A percentile compares a stretch with the other conserved stretches of the same genome.
Conservation (phyloP, 768 basidiomycete species). For the Heimioporus sp. region DNA sequence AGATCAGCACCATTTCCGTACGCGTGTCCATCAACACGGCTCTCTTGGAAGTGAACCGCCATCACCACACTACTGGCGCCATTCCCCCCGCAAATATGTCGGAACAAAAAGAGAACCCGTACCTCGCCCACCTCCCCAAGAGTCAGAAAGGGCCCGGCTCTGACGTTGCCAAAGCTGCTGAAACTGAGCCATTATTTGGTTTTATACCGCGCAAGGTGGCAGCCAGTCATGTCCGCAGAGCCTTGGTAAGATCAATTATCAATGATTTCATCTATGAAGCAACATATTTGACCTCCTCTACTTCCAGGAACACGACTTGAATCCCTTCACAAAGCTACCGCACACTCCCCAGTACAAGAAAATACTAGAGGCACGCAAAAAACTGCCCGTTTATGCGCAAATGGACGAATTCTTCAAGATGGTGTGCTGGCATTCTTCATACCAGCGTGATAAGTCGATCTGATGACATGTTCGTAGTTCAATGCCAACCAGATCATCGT, state of each 20-base stretch:
- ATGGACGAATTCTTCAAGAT: conserved; percentile 92
- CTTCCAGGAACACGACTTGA: conserved; percentile 68
- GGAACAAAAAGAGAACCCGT: conserved; percentile 45
- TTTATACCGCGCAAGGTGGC: conserved; percentile 69
- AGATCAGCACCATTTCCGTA: too few relatives aligned
- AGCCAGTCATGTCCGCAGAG: conserved; percentile 61
- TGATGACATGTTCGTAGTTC: conserved; percentile 16
- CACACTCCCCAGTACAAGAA: conserved; percentile 80
- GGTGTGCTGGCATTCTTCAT: conserved; percentile 46
- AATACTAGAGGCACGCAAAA: conserved; percentile 81
- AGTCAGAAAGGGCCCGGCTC: conserved; percentile 27
- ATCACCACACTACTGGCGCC: too few relatives aligned
- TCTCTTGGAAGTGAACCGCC: too few relatives aligned
- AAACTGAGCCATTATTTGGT: conserved; percentile 66
- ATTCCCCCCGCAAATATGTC: conserved; percentile 5
- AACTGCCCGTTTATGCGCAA: conserved; percentile 87
- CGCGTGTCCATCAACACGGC: too few relatives aligned
- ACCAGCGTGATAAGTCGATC: neutral
- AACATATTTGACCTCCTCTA: neutral
- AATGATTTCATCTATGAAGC: neutral
- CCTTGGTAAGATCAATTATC: conserved; percentile 53
- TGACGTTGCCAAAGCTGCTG: conserved; percentile 13
- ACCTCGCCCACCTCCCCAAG: conserved; percentile 44
- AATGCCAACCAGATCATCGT: conserved; percentile 72
- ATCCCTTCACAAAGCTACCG: conserved; percentile 85